Evolutionary conservation across 352 stramenopile species (phyloP).

Genomic region (Globisporangium recalcitrans): DNA sequence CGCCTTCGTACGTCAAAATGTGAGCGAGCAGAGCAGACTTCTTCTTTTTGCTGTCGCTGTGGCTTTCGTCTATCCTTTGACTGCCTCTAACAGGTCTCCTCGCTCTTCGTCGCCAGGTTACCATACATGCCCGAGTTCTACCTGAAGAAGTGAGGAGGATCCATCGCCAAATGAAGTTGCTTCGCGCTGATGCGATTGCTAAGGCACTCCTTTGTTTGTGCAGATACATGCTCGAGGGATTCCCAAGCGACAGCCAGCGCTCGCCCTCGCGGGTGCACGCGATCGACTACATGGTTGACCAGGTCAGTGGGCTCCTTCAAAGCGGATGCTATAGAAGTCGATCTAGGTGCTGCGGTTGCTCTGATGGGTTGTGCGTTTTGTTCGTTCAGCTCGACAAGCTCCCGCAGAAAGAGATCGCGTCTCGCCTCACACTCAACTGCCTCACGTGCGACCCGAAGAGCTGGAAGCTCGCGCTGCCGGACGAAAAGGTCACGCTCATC

Average conservation of each 20-base stretch:
- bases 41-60: no score
- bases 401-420: constrained; percentile 63
- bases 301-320: constrained; percentile 24
- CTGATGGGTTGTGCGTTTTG: background rate
- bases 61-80: background rate
- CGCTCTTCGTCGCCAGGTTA: constrained; percentile 29
- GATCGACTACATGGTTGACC: constrained; percentile 63
- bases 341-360: background rate
- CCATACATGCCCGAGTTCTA: constrained; percentile 70
- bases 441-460: constrained; percentile 39
- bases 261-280: constrained; percentile 29
- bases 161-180: background rate
- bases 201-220: background rate
- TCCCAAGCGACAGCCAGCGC: constrained; percentile 30
- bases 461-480: constrained; percentile 39
- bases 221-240: constrained; percentile 52
- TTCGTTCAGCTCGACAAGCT: constrained; percentile 35
- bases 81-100: background rate
- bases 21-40: no score
- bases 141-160: constrained; percentile 44
- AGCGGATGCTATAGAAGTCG: background rate
- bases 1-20: constrained; percentile 46
- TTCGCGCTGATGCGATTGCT: background rate
- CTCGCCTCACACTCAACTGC: constrained; percentile 55
- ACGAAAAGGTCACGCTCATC: constrained; percentile 58